Evolutionary conservation across 768 basidiomycete genomes (phyloP).

Genomic region (Suillus lakei): DNA sequence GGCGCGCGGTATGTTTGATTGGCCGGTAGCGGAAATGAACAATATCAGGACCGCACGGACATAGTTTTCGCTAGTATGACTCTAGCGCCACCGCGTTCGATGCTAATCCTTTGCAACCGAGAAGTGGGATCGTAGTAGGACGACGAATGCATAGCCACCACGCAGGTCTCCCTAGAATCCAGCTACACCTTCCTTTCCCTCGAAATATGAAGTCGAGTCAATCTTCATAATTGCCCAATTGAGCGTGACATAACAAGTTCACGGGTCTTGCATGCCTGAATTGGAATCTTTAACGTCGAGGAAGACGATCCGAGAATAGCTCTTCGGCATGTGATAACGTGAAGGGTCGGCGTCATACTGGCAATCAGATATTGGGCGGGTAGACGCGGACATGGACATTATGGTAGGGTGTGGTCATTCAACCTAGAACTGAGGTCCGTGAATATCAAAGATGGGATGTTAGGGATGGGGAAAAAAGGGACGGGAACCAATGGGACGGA

Average conservation of each 20-base stretch:
- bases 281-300: constrained; percentile 32
- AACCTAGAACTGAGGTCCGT: constrained; percentile 11
- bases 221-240: constrained; percentile 4
- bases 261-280: constrained; percentile 28
- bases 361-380: no score
- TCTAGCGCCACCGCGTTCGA: neutral
- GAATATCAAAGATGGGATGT: constrained; percentile 10
- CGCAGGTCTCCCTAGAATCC: constrained; percentile 8
- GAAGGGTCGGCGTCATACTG: neutral
- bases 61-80: neutral
- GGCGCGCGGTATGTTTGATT: neutral
- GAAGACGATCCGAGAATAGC: neutral
- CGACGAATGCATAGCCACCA: constrained; percentile 12
- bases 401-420: constrained; percentile 10
- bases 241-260: neutral
- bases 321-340: constrained; percentile 9
- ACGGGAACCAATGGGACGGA: constrained; percentile 24
- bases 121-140: neutral
- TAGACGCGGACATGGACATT: constrained; percentile 16
- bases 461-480: constrained; percentile 4
- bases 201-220: constrained; percentile 6
- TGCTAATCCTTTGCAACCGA: neutral
- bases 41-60: neutral
- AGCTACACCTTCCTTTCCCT: constrained; percentile 11
- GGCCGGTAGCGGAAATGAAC: constrained; percentile 1